A percentile compares a stretch with the other conserved stretches of the same genome.
Conservation (phyloP, 352 stramenopile species). For the Phytopythium aichiense region DNA sequence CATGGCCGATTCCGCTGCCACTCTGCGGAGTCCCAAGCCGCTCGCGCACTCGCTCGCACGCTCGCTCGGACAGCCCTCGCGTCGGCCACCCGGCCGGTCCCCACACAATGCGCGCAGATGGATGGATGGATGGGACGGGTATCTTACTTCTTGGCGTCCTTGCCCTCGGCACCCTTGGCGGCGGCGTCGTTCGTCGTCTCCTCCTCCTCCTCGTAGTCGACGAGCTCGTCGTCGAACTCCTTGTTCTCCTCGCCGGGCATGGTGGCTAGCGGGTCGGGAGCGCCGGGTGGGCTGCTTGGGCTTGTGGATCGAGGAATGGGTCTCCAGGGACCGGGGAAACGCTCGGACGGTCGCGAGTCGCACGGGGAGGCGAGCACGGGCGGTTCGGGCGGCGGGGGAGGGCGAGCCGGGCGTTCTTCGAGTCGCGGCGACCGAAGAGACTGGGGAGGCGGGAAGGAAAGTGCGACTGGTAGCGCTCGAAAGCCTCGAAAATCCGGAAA, state of each 20-base stretch:
- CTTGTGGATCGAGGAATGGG: background rate
- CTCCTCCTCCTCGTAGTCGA: constrained; percentile 89
- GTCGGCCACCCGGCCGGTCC: background rate
- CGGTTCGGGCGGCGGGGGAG: background rate
- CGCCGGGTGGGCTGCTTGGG: constrained; percentile 4
- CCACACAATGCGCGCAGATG: constrained; percentile 7
- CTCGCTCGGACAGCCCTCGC: constrained; percentile 1
- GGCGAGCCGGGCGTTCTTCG: background rate
- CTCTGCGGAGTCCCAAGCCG: constrained; percentile 2
- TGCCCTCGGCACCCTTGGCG: constrained; percentile 73
- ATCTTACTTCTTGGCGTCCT: constrained; percentile 90
- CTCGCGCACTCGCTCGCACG: constrained; percentile 9
- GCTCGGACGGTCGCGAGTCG: background rate
- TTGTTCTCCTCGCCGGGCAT: constrained; percentile 87
- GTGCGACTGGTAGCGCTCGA: background rate
- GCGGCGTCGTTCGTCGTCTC: constrained; percentile 71
- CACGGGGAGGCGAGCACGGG: constrained; percentile 1
- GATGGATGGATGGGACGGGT: constrained; percentile 8
- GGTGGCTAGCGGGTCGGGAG: too few species aligned
- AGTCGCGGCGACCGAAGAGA: background rate
- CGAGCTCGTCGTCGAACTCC: constrained; percentile 85
- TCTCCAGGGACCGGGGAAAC: background rate
- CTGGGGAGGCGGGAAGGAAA: background rate
- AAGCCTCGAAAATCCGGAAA: constrained; percentile 19
- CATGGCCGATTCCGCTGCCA: background rate